Percentiles rank a stretch among this genome's conserved stretches.
Conservation (phyloP, 352 stramenopile genomes). For the Phytopythium kandeliae region DNA sequence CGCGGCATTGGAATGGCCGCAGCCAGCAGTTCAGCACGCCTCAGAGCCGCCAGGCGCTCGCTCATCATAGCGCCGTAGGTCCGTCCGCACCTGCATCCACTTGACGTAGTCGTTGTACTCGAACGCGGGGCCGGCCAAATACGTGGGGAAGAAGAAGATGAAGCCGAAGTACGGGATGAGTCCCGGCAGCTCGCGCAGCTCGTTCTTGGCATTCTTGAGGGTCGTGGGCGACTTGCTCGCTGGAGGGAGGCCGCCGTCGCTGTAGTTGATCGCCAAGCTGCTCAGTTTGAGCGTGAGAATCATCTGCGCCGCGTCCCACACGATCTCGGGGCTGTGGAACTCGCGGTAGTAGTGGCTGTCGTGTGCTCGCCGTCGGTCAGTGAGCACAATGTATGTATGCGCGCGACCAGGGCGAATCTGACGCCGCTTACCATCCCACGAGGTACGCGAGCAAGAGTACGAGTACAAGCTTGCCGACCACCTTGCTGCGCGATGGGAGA, state of each 20-base stretch:
- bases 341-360: conserved; percentile 82
- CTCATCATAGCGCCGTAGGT: no score
- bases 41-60: no score
- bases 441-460: conserved; percentile 60
- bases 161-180: conserved; percentile 79
- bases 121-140: conserved; percentile 72
- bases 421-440: conserved; percentile 38
- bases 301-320: conserved; percentile 86
- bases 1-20: background rate
- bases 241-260: conserved; percentile 55
- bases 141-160: conserved; percentile 87
- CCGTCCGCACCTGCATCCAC: conserved; percentile 64
- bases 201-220: conserved; percentile 79
- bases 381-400: no score
- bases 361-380: no score
- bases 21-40: no score
- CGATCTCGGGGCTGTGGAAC: conserved; percentile 70
- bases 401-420: no score
- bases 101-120: conserved; percentile 84
- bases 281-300: conserved; percentile 82
- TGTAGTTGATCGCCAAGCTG: conserved; percentile 79
- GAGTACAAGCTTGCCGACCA: conserved; percentile 63
- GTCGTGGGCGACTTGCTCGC: conserved; percentile 74
- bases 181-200: conserved; percentile 49
- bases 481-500: conserved; percentile 20